These are phyloP conservation scores for Sungouiozyma ichnusensis DNA, from an alignment of 805 yeast species.

Conservation along the genomic window DNA sequence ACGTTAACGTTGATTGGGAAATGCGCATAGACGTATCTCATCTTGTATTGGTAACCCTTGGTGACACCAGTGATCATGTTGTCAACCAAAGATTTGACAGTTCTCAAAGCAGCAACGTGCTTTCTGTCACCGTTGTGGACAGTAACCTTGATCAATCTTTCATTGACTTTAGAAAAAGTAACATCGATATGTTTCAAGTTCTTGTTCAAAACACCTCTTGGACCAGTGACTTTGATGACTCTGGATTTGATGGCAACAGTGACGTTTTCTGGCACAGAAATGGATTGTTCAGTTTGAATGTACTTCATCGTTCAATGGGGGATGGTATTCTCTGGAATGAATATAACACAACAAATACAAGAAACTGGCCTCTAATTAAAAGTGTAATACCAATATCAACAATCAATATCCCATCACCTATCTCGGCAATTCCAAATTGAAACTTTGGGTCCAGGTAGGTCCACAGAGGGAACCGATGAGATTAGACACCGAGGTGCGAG, in stretches of 20 bases:
- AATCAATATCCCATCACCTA: neutral
- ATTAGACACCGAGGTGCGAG: too few species aligned
- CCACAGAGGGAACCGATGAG: neutral
- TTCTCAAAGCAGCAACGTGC: conserved; percentile 99
- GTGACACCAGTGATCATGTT: conserved; percentile 98
- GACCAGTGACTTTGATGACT: conserved; percentile 83
- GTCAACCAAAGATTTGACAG: conserved; percentile 89
- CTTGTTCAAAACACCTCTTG: conserved; percentile 92
- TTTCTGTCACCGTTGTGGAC: conserved; percentile 99
- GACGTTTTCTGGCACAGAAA: conserved; percentile 88
- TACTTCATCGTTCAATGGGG: conserved; percentile 48
- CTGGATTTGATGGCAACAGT: conserved; percentile 87
- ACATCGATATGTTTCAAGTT: conserved; percentile 91
- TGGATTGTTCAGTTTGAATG: conserved; percentile 77
- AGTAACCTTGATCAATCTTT: conserved; percentile 58
- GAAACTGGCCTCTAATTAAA: too few species aligned
- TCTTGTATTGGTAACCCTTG: conserved; percentile 97
- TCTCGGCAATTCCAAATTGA: neutral
- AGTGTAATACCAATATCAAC: too few species aligned
- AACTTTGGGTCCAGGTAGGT: neutral
- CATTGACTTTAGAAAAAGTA: conserved; percentile 71
- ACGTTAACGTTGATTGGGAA: conserved; percentile 99
- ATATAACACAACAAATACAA: too few species aligned
- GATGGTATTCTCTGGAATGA: too few species aligned
- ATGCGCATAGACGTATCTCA: conserved; percentile 99